Conservation (phyloP, 208 protist species). For the Leishmania amazonensis region DNA sequence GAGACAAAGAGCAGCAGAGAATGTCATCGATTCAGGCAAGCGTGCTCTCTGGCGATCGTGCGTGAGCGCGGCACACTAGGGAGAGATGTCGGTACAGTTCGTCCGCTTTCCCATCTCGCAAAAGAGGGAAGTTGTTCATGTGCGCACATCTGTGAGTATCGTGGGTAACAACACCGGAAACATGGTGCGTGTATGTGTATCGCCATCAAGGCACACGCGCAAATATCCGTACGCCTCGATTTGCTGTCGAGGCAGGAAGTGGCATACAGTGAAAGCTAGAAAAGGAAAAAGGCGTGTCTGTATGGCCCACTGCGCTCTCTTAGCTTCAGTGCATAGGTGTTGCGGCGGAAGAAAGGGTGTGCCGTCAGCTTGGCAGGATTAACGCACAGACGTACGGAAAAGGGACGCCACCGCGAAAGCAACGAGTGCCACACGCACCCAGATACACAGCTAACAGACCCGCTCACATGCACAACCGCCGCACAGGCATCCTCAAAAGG, state of each 20-base stretch:
- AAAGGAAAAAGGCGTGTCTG: background rate
- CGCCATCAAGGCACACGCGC: background rate
- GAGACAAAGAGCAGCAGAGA: background rate
- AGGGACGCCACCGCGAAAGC: conserved; percentile 14
- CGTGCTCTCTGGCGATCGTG: background rate
- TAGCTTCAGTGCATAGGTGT: background rate
- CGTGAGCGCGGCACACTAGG: background rate
- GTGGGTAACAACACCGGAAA: background rate
- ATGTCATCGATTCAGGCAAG: background rate
- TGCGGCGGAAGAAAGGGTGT: background rate
- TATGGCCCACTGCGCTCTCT: background rate
- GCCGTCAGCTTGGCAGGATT: background rate
- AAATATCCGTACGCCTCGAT: background rate
- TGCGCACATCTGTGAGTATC: background rate
- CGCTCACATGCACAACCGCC: background rate
- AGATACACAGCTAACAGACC: background rate
- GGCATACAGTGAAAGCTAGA: background rate
- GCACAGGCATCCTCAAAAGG: background rate
- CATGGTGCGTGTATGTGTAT: background rate
- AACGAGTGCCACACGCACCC: background rate
- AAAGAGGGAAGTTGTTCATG: background rate
- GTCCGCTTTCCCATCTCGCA: background rate
- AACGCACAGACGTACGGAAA: conserved; percentile 1
- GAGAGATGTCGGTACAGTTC: background rate
- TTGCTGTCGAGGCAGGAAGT: background rate